Conservation (phyloP, 73 alveolate genomes). For the Loxodes magnus region DNA sequence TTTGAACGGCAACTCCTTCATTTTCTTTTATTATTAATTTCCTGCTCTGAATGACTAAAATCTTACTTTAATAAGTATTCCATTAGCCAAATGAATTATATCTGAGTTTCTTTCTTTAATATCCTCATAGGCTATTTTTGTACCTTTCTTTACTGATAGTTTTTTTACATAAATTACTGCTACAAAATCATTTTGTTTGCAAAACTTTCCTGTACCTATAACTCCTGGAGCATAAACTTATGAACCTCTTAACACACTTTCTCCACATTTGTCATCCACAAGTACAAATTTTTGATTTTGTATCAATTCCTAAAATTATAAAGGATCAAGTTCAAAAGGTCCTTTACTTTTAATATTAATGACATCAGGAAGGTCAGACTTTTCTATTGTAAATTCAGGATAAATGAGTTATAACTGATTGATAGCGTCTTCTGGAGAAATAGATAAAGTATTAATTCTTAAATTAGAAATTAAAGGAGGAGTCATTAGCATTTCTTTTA, state of each 20-base stretch:
- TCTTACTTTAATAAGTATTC: background rate
- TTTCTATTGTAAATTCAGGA: background rate
- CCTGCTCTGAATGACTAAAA: background rate
- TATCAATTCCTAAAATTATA: too few species aligned
- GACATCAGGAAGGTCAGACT: background rate
- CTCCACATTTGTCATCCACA: slow-evolving; percentile 9
- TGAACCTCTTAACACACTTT: slow-evolving; percentile 8
- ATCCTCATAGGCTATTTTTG: background rate
- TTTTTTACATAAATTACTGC: background rate
- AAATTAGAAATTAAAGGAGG: slow-evolving; percentile 76
- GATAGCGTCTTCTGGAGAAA: slow-evolving; percentile 10
- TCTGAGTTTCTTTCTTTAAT: too few species aligned
- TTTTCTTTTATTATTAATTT: background rate
- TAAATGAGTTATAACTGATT: background rate
- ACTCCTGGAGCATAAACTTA: slow-evolving; percentile 7
- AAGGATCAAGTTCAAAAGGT: background rate
- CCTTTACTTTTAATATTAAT: background rate
- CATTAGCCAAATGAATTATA: too few species aligned
- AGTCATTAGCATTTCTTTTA: background rate
- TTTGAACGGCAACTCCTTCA: slow-evolving; percentile 3
- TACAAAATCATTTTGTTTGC: background rate
- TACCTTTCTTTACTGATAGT: background rate
- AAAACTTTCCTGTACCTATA: background rate
- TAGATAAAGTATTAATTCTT: slow-evolving; percentile 83
- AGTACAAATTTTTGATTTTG: background rate